A percentile compares a stretch with the other conserved stretches of the same genome.
phyloP scores from a whole-genome alignment of 148 eudicot genomes.

The Nepenthes mirabilis region DNA sequence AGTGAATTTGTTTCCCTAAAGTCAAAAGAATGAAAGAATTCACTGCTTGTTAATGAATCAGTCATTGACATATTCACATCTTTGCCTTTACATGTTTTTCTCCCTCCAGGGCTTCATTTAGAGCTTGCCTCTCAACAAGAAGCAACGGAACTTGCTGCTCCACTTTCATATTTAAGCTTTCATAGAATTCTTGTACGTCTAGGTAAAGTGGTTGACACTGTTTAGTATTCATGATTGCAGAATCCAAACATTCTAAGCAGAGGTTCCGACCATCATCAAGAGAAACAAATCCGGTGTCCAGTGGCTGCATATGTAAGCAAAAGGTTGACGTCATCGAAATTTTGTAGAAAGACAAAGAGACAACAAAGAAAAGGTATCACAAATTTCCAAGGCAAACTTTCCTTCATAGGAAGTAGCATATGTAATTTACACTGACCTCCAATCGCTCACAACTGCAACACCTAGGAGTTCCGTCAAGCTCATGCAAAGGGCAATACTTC shows the following conservation, averaged over 20 bases:
- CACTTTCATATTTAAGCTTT: constrained; percentile 8
- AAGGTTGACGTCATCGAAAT: background rate
- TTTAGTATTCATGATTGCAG: constrained; percentile 11
- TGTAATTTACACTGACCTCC: constrained; percentile 26
- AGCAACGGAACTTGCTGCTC: constrained; percentile 13
- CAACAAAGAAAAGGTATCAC: background rate
- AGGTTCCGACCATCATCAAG: constrained; percentile 12
- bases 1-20: no score
- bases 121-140: constrained; percentile 14
- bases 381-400: background rate
- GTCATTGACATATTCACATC: background rate
- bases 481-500: constrained; percentile 67
- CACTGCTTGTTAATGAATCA: background rate
- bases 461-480: constrained; percentile 65
- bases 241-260: constrained; percentile 14
- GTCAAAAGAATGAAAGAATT: no score
- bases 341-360: constrained; percentile 1
- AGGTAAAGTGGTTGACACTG: constrained; percentile 13
- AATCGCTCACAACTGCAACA: constrained; percentile 78
- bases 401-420: background rate
- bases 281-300: constrained; percentile 5
- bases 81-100: constrained; percentile 8
- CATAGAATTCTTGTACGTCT: constrained; percentile 7
- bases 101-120: constrained; percentile 16
- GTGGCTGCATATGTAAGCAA: constrained; percentile 6